A percentile compares a stretch with the other conserved stretches of the same genome.
phyloP scores from a whole-genome alignment of 2,329 filamentous ascomycete genomes.

The Herpotrichia juniperi region DNA sequence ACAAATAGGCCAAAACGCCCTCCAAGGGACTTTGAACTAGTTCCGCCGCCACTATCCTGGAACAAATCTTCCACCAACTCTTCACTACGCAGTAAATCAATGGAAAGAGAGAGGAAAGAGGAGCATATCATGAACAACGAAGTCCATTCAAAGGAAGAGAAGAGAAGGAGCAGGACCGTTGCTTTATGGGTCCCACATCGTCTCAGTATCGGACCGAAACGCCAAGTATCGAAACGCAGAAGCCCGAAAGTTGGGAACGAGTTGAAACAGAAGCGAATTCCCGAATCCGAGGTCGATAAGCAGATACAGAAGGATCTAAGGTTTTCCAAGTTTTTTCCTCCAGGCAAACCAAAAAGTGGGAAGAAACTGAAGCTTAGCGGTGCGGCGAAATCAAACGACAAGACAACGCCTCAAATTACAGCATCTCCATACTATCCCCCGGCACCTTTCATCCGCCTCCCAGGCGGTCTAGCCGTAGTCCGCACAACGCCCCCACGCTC shows the following conservation, averaged over 20 bases:
- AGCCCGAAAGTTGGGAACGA: constrained; percentile 1
- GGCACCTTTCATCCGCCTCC: constrained; percentile 26
- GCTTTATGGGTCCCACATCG: constrained; percentile 23
- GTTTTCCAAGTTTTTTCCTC: constrained; percentile 17
- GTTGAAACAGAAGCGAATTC: constrained; percentile 4
- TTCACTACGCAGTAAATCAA: constrained; percentile 7
- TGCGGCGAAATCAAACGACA: not conserved
- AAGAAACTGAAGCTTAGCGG: not conserved
- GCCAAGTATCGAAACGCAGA: constrained; percentile 6
- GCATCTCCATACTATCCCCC: constrained; percentile 12
- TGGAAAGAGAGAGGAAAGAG: not conserved
- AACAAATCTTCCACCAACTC: constrained; percentile 15
- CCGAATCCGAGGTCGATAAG: constrained; percentile 3
- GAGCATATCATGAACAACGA: not conserved
- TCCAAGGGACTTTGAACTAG: constrained; percentile 7
- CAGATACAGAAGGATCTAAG: constrained; percentile 10
- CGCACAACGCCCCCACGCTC: constrained; percentile 13
- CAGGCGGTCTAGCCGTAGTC: constrained; percentile 29
- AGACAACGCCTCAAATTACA: not conserved
- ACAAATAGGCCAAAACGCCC: not conserved
- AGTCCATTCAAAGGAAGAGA: no score
- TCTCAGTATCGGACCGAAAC: constrained; percentile 1
- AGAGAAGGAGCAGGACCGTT: constrained; percentile 11
- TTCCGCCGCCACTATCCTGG: constrained; percentile 28
- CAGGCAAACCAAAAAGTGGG: constrained; percentile 3